A percentile compares a stretch with the other conserved stretches of the same genome.
phyloP scores from a whole-genome alignment of 2,329 filamentous ascomycete genomes.

The Alternaria sp. region DNA sequence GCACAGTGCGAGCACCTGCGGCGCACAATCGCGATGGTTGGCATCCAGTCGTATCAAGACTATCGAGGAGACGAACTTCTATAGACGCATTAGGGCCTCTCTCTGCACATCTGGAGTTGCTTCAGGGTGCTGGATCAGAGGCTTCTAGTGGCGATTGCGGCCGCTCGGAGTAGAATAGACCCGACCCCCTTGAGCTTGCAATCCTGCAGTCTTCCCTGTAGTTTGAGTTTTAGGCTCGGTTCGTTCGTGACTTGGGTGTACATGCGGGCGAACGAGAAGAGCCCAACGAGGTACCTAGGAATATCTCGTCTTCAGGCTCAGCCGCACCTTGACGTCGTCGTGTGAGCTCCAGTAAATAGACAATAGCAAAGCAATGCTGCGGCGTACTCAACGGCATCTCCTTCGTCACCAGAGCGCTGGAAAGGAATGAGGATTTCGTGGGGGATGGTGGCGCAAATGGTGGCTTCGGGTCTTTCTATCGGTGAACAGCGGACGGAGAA shows the following conservation, averaged over 20 bases:
- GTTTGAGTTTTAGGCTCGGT: conserved; percentile 6
- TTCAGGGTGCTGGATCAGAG: conserved; percentile 1
- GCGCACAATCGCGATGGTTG: neutral
- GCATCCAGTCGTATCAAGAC: neutral
- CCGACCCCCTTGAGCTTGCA: conserved; percentile 1
- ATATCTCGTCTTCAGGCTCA: neutral
- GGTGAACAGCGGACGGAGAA: neutral
- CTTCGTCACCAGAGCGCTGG: neutral
- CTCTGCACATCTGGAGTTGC: neutral
- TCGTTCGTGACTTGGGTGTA: conserved; percentile 1
- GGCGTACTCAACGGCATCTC: neutral
- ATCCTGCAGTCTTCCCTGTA: conserved; percentile 8
- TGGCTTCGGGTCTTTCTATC: conserved; percentile 7
- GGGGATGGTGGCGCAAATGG: neutral
- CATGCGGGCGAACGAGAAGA: neutral
- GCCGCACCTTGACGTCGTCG: neutral
- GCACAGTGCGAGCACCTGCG: neutral
- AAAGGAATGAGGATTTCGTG: neutral
- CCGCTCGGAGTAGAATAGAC: neutral
- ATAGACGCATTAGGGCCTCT: neutral
- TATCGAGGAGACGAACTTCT: neutral
- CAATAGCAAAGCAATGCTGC: neutral
- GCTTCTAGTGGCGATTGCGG: neutral
- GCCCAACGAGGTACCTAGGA: neutral
- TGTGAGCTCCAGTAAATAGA: neutral